These are phyloP conservation scores for Penicillium parvum DNA, from an alignment of 495 filamentous ascomycete species.

Conservation along the genomic window DNA sequence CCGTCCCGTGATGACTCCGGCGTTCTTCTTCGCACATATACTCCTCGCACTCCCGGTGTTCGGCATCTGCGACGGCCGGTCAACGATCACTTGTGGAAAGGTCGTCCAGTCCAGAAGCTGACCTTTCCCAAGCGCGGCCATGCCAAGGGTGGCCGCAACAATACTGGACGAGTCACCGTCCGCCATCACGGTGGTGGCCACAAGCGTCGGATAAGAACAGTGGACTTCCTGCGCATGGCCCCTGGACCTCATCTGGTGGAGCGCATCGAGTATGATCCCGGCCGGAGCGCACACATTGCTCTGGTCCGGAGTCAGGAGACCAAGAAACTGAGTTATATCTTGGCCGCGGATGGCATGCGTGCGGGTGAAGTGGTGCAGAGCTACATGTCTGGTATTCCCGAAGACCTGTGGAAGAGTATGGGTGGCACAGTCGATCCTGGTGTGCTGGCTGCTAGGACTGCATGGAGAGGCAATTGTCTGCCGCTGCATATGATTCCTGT, in stretches of 20 bases:
- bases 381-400: conserved; percentile 82
- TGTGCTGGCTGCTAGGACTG: conserved; percentile 89
- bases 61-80: conserved; percentile 87
- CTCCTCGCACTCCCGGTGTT: conserved; percentile 88
- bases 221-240: conserved; percentile 75
- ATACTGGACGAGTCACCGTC: conserved; percentile 76
- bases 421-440: conserved; percentile 87
- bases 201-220: conserved; percentile 82
- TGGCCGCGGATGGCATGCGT: conserved; percentile 89
- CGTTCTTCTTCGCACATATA: conserved; percentile 70
- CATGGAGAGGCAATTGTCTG: conserved; percentile 90
- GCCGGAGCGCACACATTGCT: conserved; percentile 89
- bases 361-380: conserved; percentile 88
- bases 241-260: conserved; percentile 83
- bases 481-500: conserved; percentile 92
- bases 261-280: conserved; percentile 93
- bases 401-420: conserved; percentile 80
- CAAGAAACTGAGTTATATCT: conserved; percentile 66
- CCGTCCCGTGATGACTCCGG: conserved; percentile 38
- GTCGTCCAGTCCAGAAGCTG: conserved; percentile 72
- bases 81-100: conserved; percentile 96
- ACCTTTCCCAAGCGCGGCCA: conserved; percentile 90
- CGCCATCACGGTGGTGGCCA: conserved; percentile 87
- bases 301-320: conserved; percentile 64
- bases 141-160: conserved; percentile 87